Evolutionary conservation across 2,329 filamentous ascomycete genomes (phyloP).

Genomic region (Beauveria scarabaeidicola): DNA sequence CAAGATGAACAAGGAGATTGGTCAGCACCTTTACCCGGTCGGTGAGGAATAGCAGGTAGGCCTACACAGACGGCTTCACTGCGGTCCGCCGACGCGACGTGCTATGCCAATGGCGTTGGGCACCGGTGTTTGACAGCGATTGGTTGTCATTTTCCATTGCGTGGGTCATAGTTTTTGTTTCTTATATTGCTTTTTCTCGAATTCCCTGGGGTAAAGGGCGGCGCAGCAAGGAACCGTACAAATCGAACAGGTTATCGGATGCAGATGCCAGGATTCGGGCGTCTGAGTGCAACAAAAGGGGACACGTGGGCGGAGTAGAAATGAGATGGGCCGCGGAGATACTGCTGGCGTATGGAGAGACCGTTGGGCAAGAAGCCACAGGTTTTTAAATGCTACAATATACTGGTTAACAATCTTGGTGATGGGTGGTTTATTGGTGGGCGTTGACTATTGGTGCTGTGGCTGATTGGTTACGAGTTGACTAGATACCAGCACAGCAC

Average conservation of each 20-base stretch:
- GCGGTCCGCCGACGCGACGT: background rate
- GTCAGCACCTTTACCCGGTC: slow-evolving; percentile 77
- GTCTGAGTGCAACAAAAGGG: background rate
- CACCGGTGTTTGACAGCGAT: background rate
- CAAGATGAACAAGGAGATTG: slow-evolving; percentile 95
- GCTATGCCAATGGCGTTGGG: slow-evolving; percentile 8
- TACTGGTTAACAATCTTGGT: background rate
- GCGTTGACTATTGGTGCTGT: background rate
- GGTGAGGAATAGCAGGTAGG: slow-evolving; percentile 50
- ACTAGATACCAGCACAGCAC: background rate
- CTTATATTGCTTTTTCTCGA: background rate
- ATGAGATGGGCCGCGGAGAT: background rate
- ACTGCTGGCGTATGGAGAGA: background rate
- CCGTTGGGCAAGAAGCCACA: background rate
- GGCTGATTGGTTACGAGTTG: background rate
- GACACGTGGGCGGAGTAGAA: background rate
- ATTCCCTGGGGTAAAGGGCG: slow-evolving; percentile 2
- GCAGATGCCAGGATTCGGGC: background rate
- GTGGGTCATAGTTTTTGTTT: background rate
- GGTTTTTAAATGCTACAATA: background rate
- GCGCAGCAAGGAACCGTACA: background rate
- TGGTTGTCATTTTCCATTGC: background rate
- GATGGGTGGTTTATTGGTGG: background rate
- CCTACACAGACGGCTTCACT: background rate
- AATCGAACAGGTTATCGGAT: background rate